Conservation (phyloP, 208 protist genomes). For the Leishmania turanica region DNA sequence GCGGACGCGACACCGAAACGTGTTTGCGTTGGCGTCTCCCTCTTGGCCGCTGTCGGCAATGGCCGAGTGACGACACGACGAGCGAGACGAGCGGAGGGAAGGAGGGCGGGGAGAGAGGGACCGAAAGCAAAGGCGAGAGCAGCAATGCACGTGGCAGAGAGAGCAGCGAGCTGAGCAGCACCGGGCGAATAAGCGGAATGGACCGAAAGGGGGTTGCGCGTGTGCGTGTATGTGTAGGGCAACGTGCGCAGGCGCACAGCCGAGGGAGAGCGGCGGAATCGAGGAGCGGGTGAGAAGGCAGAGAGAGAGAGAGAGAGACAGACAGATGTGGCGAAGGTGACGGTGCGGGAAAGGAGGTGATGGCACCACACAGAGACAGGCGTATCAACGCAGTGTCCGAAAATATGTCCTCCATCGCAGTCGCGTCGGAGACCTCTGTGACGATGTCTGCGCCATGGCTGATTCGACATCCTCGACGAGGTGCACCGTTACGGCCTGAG, state of each 20-base stretch:
- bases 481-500: neutral
- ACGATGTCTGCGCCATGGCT: too few relatives aligned
- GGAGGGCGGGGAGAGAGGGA: neutral
- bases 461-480: neutral
- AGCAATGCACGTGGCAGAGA: neutral
- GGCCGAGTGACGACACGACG: neutral
- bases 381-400: neutral
- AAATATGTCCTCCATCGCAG: neutral
- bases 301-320: neutral
- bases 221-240: neutral
- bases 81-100: neutral
- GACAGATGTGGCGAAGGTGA: neutral
- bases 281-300: neutral
- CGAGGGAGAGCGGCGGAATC: neutral
- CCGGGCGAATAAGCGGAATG: neutral
- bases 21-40: neutral
- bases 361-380: neutral
- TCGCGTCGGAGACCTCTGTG: neutral
- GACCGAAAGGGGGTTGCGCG: neutral
- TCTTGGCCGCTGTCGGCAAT: neutral
- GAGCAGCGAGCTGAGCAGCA: neutral
- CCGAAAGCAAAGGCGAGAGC: too few relatives aligned
- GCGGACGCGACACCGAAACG: conserved; percentile 14
- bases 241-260: neutral
- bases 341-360: neutral